Percentiles rank a stretch among this genome's conserved stretches.
phyloP scores from a whole-genome alignment of 192 early-diverging fungal genomes.

The Backusella macrospora region DNA sequence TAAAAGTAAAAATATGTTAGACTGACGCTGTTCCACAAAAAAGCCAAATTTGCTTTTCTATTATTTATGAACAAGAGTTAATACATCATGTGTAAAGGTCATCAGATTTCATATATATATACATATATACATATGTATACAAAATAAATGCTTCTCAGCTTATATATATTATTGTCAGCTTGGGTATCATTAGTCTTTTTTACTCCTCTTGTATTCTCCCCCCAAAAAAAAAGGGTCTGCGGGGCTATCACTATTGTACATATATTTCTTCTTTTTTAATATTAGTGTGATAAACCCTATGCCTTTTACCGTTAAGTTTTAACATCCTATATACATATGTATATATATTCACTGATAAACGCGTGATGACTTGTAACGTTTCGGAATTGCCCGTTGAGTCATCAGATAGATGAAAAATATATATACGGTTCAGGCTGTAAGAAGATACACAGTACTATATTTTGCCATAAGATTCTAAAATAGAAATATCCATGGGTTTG shows the following conservation, averaged over 20 bases:
- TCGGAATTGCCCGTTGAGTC: conserved; percentile 7
- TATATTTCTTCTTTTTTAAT: not conserved
- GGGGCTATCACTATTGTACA: not conserved
- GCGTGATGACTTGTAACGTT: conserved; percentile 11
- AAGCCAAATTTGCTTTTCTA: not conserved
- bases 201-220: not conserved
- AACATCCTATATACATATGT: not conserved
- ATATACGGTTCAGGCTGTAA: conserved; percentile 7
- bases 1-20: not conserved
- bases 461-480: conserved; percentile 13
- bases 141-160: not conserved
- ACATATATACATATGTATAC: too few species aligned
- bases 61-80: not conserved
- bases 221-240: not conserved
- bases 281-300: not conserved
- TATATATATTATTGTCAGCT: conserved; percentile 1
- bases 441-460: conserved; percentile 8
- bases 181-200: not conserved
- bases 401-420: not conserved
- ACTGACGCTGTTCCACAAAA: not conserved
- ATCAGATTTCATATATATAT: not conserved
- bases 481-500: conserved; percentile 3
- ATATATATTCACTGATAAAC: conserved; percentile 6
- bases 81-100: not conserved
- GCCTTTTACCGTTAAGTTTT: not conserved